Conservation (phyloP, 1,284 basidiomycete genomes). For the Ceratobasidium sp. region DNA sequence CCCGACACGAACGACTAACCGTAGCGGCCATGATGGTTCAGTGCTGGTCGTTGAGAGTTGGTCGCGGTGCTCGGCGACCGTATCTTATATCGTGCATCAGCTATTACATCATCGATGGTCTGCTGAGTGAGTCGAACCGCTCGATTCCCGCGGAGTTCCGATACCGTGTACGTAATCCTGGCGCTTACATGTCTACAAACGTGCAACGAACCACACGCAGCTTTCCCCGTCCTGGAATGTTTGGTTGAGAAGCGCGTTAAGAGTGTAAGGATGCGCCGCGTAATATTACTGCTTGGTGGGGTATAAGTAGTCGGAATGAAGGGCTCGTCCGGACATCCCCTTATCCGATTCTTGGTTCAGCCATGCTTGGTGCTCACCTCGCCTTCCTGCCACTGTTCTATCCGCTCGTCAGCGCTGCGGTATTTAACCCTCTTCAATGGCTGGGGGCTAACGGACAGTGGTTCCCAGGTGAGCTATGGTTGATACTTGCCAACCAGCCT, state of each 20-base stretch:
- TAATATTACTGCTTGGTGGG: neutral
- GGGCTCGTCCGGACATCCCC: neutral
- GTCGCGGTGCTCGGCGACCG: conserved; percentile 24
- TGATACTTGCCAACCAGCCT: neutral
- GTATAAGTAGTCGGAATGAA: conserved; percentile 9
- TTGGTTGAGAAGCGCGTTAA: conserved; percentile 6
- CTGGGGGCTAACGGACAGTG: conserved; percentile 35
- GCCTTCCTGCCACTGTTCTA: conserved; percentile 8
- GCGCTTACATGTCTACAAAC: conserved; percentile 15
- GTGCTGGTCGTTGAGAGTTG: conserved; percentile 11
- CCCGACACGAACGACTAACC: neutral
- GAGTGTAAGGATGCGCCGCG: neutral
- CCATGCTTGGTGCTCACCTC: neutral
- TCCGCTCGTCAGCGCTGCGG: neutral
- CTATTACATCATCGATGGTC: conserved; percentile 41
- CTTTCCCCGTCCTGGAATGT: conserved; percentile 5
- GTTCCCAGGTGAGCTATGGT: conserved; percentile 21
- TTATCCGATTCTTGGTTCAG: conserved; percentile 2
- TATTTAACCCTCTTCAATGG: conserved; percentile 26
- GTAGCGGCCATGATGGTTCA: conserved; percentile 17
- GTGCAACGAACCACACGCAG: conserved; percentile 13
- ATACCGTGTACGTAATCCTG: neutral
- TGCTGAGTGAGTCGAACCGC: conserved; percentile 33
- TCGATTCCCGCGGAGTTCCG: conserved; percentile 34
- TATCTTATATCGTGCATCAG: conserved; percentile 44